Conservation (phyloP, 2,329 filamentous ascomycete species). For the Penicillium sp. region DNA sequence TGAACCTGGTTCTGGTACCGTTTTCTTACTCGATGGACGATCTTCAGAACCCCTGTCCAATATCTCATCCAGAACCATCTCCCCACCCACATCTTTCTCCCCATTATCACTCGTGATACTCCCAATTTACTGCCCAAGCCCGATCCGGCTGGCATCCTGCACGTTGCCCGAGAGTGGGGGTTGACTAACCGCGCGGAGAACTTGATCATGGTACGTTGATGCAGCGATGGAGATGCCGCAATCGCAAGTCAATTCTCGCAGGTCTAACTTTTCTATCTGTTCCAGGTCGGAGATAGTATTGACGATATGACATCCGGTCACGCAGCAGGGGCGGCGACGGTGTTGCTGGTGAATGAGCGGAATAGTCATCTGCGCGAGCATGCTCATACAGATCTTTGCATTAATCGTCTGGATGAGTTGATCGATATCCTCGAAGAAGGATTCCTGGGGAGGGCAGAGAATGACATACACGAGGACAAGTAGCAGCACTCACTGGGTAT, state of each 20-base stretch:
- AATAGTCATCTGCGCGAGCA: slow-evolving; percentile 71
- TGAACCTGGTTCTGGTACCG: neutral
- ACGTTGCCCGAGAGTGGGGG: slow-evolving; percentile 79
- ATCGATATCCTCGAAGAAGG: slow-evolving; percentile 74
- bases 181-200: slow-evolving; percentile 52
- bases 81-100: slow-evolving; percentile 66
- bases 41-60: slow-evolving; percentile 42
- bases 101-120: slow-evolving; percentile 81
- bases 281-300: slow-evolving; percentile 69
- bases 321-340: slow-evolving; percentile 81
- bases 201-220: slow-evolving; percentile 39
- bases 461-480: slow-evolving; percentile 18
- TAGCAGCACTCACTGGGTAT: neutral
- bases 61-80: slow-evolving; percentile 70
- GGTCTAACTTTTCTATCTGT: slow-evolving; percentile 1
- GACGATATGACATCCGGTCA: slow-evolving; percentile 92
- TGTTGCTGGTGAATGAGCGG: slow-evolving; percentile 83
- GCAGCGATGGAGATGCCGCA: neutral
- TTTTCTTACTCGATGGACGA: neutral
- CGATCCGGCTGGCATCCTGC: slow-evolving; percentile 80
- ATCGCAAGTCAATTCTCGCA: neutral
- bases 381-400: slow-evolving; percentile 74
- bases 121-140: slow-evolving; percentile 71
- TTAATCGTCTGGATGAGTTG: slow-evolving; percentile 73
- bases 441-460: slow-evolving; percentile 57